Conservation (phyloP, 768 basidiomycete species). For the Mycena galericulata region DNA sequence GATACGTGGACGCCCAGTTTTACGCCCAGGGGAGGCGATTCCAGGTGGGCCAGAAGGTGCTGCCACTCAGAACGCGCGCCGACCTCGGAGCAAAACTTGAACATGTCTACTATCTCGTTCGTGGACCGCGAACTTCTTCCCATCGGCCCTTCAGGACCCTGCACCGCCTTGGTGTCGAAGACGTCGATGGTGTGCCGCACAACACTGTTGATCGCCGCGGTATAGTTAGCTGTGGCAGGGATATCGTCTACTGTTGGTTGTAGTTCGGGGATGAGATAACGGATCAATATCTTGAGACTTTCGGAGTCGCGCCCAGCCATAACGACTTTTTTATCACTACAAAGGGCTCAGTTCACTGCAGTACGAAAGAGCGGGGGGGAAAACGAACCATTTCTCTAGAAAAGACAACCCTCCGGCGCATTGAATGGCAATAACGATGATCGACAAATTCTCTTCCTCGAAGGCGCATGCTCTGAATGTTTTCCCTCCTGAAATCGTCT, state of each 20-base stretch:
- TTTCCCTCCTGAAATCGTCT: not conserved
- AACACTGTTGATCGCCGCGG: not conserved
- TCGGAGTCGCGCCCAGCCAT: conserved; percentile 4
- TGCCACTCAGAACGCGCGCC: not conserved
- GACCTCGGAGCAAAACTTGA: conserved; percentile 14
- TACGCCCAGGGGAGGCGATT: not conserved
- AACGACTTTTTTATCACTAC: not conserved
- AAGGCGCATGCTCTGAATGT: not conserved
- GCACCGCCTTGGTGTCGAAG: not conserved
- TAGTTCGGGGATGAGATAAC: not conserved
- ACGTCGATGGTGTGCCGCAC: conserved; percentile 14
- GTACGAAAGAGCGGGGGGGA: not conserved
- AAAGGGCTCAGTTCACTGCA: not conserved
- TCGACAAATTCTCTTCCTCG: not conserved
- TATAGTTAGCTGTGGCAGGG: not conserved
- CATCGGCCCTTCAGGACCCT: not conserved
- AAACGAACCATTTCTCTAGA: not conserved
- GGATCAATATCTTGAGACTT: not conserved
- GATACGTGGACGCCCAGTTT: not conserved
- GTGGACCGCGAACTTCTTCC: not conserved
- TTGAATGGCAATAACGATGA: not conserved
- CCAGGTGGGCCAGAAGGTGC: conserved; percentile 1
- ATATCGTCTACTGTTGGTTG: not conserved
- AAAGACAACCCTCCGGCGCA: not conserved
- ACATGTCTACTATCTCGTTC: not conserved